A percentile compares a stretch with the other conserved stretches of the same genome.
Conservation (phyloP, 805 yeast species). For the Candida ficus region DNA sequence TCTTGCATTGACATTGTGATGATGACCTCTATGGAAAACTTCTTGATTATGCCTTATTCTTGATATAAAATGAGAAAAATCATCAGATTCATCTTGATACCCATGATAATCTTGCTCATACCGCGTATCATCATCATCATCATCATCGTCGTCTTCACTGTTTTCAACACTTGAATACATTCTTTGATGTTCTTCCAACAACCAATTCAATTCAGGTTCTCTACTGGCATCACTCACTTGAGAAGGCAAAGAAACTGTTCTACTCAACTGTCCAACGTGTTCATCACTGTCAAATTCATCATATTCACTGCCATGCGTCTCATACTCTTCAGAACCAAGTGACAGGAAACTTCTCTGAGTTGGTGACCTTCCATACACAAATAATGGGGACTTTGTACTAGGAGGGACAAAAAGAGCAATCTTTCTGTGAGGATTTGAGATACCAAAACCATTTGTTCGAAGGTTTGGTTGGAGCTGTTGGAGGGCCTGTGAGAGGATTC, state of each 20-base stretch:
- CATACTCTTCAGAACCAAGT: slow-evolving; percentile 33
- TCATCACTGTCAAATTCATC: slow-evolving; percentile 24
- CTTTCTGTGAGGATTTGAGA: slow-evolving; percentile 35
- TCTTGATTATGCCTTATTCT: slow-evolving; percentile 18
- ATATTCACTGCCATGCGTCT: slow-evolving; percentile 24
- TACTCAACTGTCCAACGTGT: slow-evolving; percentile 29
- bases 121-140: slow-evolving; percentile 11
- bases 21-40: neutral
- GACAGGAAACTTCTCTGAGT: slow-evolving; percentile 35
- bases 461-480: slow-evolving; percentile 33
- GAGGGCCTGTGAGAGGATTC: slow-evolving; percentile 13
- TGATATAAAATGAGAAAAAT: slow-evolving; percentile 19
- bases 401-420: slow-evolving; percentile 35
- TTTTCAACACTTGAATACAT: slow-evolving; percentile 28
- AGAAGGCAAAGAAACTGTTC: slow-evolving; percentile 38
- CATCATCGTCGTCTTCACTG: slow-evolving; percentile 18
- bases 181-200: slow-evolving; percentile 35
- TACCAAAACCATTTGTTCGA: slow-evolving; percentile 37
- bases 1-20: slow-evolving; percentile 1
- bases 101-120: slow-evolving; percentile 18
- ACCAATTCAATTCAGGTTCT: slow-evolving; percentile 34
- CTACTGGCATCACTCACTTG: slow-evolving; percentile 27
- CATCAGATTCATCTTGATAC: slow-evolving; percentile 19
- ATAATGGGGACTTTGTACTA: slow-evolving; percentile 36
- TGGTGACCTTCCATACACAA: slow-evolving; percentile 28